Evolutionary conservation across 106 monocot species (phyloP).

Genomic region (Gastrodia elata): DNA sequence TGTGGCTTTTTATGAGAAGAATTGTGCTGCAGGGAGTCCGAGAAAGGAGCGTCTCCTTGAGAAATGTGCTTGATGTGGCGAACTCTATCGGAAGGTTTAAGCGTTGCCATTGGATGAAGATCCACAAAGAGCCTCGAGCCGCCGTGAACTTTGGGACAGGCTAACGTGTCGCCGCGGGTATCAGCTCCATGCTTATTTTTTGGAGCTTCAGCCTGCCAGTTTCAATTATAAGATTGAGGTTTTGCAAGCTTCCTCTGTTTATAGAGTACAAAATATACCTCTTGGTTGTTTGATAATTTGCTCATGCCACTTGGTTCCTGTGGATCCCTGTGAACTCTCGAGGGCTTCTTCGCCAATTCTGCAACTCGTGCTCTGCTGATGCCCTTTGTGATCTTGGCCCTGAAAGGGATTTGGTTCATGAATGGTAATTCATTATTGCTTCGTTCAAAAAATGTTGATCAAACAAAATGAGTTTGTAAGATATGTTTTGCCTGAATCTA

Average conservation of each 20-base stretch:
- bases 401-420: no score
- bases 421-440: no score
- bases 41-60: constrained; percentile 42
- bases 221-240: not conserved
- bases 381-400: constrained; percentile 24
- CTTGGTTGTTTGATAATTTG: constrained; percentile 22
- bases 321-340: constrained; percentile 36
- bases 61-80: constrained; percentile 19
- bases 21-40: constrained; percentile 53
- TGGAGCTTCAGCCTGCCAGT: constrained; percentile 25
- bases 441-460: no score
- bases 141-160: constrained; percentile 23
- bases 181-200: constrained; percentile 17
- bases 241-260: not conserved
- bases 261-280: constrained; percentile 34
- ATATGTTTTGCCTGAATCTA: no score
- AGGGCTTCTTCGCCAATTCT: constrained; percentile 35
- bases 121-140: constrained; percentile 41
- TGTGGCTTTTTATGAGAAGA: constrained; percentile 52
- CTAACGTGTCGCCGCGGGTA: constrained; percentile 18
- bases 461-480: no score
- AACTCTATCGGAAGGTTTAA: constrained; percentile 24
- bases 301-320: constrained; percentile 23
- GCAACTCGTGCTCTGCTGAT: constrained; percentile 27
- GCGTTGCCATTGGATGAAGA: constrained; percentile 43